phyloP scores from a whole-genome alignment of 2,329 filamentous ascomycete genomes.

The Verticillium isaacii region DNA sequence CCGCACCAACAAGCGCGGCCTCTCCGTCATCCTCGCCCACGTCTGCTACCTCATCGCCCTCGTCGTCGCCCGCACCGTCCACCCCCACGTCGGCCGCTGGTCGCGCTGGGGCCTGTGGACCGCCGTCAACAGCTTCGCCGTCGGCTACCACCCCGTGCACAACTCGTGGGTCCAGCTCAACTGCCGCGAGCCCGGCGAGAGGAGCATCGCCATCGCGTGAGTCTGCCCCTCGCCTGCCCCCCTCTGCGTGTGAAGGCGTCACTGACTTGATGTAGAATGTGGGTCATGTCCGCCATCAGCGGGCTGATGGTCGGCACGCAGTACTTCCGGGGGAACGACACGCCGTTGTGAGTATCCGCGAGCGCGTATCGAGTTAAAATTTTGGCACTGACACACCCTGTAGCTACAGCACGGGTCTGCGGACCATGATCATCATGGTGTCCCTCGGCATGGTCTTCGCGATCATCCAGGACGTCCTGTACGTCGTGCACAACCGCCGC shows the following conservation, averaged over 20 bases:
- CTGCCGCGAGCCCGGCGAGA: slow-evolving; percentile 37
- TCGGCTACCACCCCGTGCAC: slow-evolving; percentile 48
- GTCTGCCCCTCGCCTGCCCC: slow-evolving; percentile 10
- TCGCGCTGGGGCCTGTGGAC: slow-evolving; percentile 47
- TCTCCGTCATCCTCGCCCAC: slow-evolving; percentile 38
- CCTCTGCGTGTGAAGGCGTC: neutral
- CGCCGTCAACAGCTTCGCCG: slow-evolving; percentile 42
- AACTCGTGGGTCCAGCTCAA: slow-evolving; percentile 51
- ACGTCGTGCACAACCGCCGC: slow-evolving; percentile 29
- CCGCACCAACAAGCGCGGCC: slow-evolving; percentile 35
- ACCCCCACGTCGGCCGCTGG: slow-evolving; percentile 42
- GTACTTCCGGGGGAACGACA: slow-evolving; percentile 38
- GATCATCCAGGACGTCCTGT: slow-evolving; percentile 32
- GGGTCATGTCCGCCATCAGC: slow-evolving; percentile 45
- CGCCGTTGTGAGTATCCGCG: slow-evolving; percentile 27
- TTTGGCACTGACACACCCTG: neutral
- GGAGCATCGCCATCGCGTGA: slow-evolving; percentile 44
- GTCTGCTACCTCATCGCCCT: slow-evolving; percentile 38
- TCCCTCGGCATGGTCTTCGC: slow-evolving; percentile 33
- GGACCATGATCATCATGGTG: slow-evolving; percentile 41
- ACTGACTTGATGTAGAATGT: slow-evolving; percentile 21
- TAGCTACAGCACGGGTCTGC: slow-evolving; percentile 37
- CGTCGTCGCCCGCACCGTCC: slow-evolving; percentile 31
- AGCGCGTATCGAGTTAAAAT: neutral
- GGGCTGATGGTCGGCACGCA: slow-evolving; percentile 47